Conservation (phyloP, 163 green algal species). For the Coccomyxa subellipsoidea region DNA sequence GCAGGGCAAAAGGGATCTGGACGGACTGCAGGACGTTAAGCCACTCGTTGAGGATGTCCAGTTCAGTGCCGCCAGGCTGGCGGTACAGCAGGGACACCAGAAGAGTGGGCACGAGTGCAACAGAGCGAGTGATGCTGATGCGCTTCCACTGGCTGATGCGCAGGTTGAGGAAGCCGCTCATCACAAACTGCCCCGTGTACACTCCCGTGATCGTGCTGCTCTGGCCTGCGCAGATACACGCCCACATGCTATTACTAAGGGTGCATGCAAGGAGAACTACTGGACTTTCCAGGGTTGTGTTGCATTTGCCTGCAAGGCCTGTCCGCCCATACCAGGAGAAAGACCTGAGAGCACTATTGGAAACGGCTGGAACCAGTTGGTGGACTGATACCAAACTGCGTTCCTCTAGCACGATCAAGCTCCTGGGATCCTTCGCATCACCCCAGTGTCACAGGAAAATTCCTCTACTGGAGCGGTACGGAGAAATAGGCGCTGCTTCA, state of each 20-base stretch:
- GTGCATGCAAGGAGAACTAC: too few species aligned
- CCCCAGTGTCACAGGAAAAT: too few species aligned
- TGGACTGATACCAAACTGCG: too few species aligned
- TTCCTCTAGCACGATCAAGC: too few species aligned
- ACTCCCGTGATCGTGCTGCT: conserved; percentile 80
- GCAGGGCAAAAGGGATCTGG: conserved; percentile 85
- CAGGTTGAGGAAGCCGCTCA: conserved; percentile 78
- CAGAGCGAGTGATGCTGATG: conserved; percentile 63
- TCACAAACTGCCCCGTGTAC: conserved; percentile 83
- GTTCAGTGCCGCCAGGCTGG: conserved; percentile 29
- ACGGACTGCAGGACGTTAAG: conserved; percentile 82
- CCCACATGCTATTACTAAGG: background rate
- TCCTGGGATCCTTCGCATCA: too few species aligned
- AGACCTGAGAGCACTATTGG: too few species aligned
- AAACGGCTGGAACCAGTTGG: too few species aligned
- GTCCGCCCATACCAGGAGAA: too few species aligned
- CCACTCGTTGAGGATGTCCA: conserved; percentile 80
- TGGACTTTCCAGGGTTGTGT: too few species aligned
- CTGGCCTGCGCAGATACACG: conserved; percentile 62
- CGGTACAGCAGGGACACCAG: conserved; percentile 56
- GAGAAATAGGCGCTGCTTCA: too few species aligned
- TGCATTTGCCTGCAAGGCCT: too few species aligned
- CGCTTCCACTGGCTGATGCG: conserved; percentile 44
- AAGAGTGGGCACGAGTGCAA: conserved; percentile 78
- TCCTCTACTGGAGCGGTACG: too few species aligned